Percentiles rank a stretch among this genome's conserved stretches.
phyloP scores from a whole-genome alignment of 768 basidiomycete genomes.

The Melanogaster broomeanus region DNA sequence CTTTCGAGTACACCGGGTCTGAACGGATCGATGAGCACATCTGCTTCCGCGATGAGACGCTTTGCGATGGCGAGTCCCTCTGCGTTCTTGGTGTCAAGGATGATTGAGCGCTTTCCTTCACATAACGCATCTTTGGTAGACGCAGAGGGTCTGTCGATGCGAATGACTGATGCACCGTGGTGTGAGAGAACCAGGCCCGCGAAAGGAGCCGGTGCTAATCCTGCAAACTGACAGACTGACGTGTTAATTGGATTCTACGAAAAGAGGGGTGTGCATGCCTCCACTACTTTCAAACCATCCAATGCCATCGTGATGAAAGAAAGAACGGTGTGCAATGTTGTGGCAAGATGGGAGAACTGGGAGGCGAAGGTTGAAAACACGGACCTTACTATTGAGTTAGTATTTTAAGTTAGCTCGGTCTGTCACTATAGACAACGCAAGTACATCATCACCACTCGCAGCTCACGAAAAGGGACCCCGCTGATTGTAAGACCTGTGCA shows the following conservation, averaged over 20 bases:
- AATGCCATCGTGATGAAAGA: slow-evolving; percentile 42
- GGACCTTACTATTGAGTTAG: too few species aligned
- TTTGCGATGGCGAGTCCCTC: slow-evolving; percentile 57
- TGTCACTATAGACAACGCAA: too few species aligned
- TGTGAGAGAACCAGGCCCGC: slow-evolving; percentile 78
- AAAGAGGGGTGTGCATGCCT: slow-evolving; percentile 29
- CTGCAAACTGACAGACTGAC: slow-evolving; percentile 59
- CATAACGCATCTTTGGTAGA: slow-evolving; percentile 53
- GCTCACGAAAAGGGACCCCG: too few species aligned
- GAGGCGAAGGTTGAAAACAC: background rate
- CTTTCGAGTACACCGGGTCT: slow-evolving; percentile 82
- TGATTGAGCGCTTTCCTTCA: slow-evolving; percentile 76
- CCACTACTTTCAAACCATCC: slow-evolving; percentile 50
- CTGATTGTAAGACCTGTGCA: too few species aligned
- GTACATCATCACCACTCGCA: too few species aligned
- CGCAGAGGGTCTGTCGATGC: slow-evolving; percentile 65
- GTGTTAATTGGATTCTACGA: background rate
- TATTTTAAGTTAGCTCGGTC: too few species aligned
- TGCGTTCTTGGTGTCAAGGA: slow-evolving; percentile 63
- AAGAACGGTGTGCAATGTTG: background rate
- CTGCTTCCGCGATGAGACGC: slow-evolving; percentile 64
- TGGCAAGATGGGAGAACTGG: background rate
- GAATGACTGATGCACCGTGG: slow-evolving; percentile 74
- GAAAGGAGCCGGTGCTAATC: slow-evolving; percentile 81
- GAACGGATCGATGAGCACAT: slow-evolving; percentile 83